These are phyloP conservation scores for Pichia sp. DNA, from an alignment of 1,139 yeast species.

Conservation along the genomic window DNA sequence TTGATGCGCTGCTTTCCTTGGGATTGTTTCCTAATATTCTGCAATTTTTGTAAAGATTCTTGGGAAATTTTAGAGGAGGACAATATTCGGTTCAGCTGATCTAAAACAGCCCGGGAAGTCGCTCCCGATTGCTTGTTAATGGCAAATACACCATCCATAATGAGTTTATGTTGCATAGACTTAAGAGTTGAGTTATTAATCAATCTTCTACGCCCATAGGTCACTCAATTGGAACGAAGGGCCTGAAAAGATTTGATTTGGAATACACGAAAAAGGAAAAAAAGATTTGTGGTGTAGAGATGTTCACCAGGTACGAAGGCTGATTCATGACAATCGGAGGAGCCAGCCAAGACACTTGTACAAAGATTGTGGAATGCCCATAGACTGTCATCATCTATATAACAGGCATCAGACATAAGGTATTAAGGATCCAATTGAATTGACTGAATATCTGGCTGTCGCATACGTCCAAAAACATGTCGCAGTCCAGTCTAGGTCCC, in stretches of 20 bases:
- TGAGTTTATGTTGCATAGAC: neutral
- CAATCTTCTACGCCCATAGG: no score
- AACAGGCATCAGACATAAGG: no score
- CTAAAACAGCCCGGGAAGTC: constrained; percentile 72
- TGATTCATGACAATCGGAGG: neutral
- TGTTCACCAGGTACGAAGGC: neutral
- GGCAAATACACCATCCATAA: constrained; percentile 90
- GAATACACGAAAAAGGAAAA: neutral
- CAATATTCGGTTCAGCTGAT: constrained; percentile 59
- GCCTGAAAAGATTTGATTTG: neutral
- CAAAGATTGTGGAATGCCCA: no score
- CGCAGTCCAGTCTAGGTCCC: constrained; percentile 19
- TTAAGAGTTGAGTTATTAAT: no score
- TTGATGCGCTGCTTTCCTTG: constrained; percentile 23
- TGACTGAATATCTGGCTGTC: neutral
- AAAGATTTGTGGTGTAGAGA: neutral
- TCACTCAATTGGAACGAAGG: no score
- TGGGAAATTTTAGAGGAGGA: constrained; percentile 58
- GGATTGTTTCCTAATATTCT: constrained; percentile 47
- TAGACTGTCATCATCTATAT: no score
- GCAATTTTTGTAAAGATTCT: constrained; percentile 47
- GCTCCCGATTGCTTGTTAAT: constrained; percentile 84
- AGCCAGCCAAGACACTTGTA: neutral
- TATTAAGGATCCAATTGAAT: neutral
- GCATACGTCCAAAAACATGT: constrained; percentile 4